Evolutionary conservation across 257 asterid genomes (phyloP), one percentile per base, ranked within the genome.

Genomic region (Jacaranda mimosifolia): DNA sequence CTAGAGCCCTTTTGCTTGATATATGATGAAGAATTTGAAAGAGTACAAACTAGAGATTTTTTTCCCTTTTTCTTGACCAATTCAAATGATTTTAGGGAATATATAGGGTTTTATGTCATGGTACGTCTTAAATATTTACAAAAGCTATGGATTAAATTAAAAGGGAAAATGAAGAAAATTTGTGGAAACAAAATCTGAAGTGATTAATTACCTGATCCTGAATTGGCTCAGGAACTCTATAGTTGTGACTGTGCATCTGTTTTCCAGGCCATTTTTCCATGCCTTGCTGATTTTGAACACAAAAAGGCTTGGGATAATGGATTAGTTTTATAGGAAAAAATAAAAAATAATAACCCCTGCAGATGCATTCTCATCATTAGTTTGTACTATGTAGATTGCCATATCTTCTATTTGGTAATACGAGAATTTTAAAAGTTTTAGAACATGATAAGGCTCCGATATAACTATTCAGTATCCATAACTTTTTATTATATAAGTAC

Each of bases 191-290:
- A 62, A 36, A 62, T 6, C 4, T n/a, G 59, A 13, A 49, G 17
- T 46, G 5, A 0, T n/a, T 18, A 57, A 42, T 48, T 73, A 88
- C 97, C 89, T 86, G 73, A 73, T 85, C 85, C 40, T 68, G 70
- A 69, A 83, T 89, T 26, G 89, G 89, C 62, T 89, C 83, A 26
- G 91, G 90, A 53, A 78, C 81, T 80, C 95, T 76, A 48, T 88
- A 91, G 70, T 89, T 91, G 83, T 89, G 97, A 60, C 90, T 86
- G 72, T 89, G 97, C 9, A 88, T 81, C 74, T 91, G 90, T 81
- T 84, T 86, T 38, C 95, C 86, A 1, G 91, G 87, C 95, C 97
- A 91, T 18, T 81, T 84, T 39, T 80, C 82, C 9, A 85, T 81
- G 32, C 97, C 97, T 89, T 46, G 45, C 76, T 32, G 7, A 26